Conservation (phyloP, 2,329 filamentous ascomycete genomes). For the Rutstroemia sp. region DNA sequence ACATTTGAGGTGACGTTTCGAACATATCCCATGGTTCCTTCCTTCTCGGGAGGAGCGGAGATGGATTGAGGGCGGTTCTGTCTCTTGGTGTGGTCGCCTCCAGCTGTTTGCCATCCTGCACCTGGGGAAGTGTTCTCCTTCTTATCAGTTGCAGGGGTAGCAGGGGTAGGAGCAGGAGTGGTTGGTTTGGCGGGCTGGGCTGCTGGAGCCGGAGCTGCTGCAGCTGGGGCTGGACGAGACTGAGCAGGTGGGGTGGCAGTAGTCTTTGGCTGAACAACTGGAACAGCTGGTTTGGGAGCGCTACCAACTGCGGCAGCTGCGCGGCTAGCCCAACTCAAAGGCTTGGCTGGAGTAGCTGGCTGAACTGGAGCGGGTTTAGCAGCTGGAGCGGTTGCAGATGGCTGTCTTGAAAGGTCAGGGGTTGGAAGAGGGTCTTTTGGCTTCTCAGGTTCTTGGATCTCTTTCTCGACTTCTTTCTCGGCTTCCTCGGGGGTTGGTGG, state of each 20-base stretch:
- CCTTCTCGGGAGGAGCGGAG: slow-evolving; percentile 58
- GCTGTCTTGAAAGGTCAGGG: slow-evolving; percentile 29
- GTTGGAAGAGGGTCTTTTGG: slow-evolving; percentile 56
- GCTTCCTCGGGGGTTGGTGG: slow-evolving; percentile 39
- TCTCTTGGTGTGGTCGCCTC: slow-evolving; percentile 70
- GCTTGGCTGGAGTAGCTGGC: slow-evolving; percentile 39
- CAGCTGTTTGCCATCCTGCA: slow-evolving; percentile 81
- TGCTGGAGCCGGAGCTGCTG: slow-evolving; percentile 27
- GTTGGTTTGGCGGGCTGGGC: slow-evolving; percentile 30
- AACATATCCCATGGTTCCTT: slow-evolving; percentile 79
- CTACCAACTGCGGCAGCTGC: slow-evolving; percentile 47
- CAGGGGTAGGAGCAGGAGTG: slow-evolving; percentile 35
- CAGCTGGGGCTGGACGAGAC: slow-evolving; percentile 41
- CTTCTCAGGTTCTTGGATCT: slow-evolving; percentile 52
- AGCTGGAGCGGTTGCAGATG: slow-evolving; percentile 37
- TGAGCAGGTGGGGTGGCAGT: slow-evolving; percentile 44
- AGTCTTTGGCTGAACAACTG: slow-evolving; percentile 44
- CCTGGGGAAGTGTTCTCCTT: slow-evolving; percentile 27
- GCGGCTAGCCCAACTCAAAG: slow-evolving; percentile 70
- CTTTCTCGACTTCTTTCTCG: slow-evolving; percentile 48
- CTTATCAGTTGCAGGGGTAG: slow-evolving; percentile 35
- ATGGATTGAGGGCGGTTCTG: slow-evolving; percentile 68
- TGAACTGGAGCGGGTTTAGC: slow-evolving; percentile 41
- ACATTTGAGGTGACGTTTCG: slow-evolving; percentile 94
- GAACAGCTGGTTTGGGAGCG: slow-evolving; percentile 50